A percentile compares a stretch with the other conserved stretches of the same genome.
Evolutionary conservation across 129 eudicot genomes (phyloP).

Genomic region (Flaveria linearis): DNA sequence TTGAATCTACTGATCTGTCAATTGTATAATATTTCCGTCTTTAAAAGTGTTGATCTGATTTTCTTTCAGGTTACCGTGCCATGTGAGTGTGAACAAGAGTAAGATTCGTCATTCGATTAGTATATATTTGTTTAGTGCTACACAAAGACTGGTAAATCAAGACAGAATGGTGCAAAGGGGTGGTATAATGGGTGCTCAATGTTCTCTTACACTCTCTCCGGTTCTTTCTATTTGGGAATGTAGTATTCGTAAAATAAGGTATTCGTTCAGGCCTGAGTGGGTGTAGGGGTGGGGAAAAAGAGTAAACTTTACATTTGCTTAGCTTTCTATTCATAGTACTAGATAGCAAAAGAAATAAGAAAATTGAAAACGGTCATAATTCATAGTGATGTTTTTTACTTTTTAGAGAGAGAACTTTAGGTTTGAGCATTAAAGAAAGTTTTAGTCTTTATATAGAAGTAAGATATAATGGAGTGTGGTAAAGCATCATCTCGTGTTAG

Average conservation of each 20-base stretch:
- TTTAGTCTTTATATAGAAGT: constrained; percentile 24
- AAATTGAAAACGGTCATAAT: background rate
- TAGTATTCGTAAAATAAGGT: constrained; percentile 83
- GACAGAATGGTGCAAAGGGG: constrained; percentile 54
- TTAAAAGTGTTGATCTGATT: constrained; percentile 22
- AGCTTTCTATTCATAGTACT: constrained; percentile 29
- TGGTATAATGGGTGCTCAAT: constrained; percentile 48
- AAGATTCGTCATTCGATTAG: background rate
- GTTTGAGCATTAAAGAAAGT: constrained; percentile 20
- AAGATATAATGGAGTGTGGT: constrained; percentile 55
- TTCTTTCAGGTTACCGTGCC: constrained; percentile 35
- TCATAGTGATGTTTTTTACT: constrained; percentile 44
- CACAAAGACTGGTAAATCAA: constrained; percentile 42
- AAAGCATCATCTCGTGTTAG: constrained; percentile 58
- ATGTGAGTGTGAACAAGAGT: constrained; percentile 33
- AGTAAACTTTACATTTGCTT: constrained; percentile 16
- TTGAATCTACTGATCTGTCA: background rate
- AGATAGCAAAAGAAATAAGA: constrained; percentile 24
- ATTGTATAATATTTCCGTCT: background rate
- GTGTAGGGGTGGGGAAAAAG: constrained; percentile 45
- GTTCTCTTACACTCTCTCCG: constrained; percentile 71
- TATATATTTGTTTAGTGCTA: constrained; percentile 30
- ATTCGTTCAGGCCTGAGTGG: constrained; percentile 94
- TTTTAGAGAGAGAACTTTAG: constrained; percentile 30
- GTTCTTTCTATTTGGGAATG: constrained; percentile 94